These are phyloP conservation scores for Silene conica DNA, from an alignment of 148 eudicot genomes.

Conservation along the genomic window DNA sequence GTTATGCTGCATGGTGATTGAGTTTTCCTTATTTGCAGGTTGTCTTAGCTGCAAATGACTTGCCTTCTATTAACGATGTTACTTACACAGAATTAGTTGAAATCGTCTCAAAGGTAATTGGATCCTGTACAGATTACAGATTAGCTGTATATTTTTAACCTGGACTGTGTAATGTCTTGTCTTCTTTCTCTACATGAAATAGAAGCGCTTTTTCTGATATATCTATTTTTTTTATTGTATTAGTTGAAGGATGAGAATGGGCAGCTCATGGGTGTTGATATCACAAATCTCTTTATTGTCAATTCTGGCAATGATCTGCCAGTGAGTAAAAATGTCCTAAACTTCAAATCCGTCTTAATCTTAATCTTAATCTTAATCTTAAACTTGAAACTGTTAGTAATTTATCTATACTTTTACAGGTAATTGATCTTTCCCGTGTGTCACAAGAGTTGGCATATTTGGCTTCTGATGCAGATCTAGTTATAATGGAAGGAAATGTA, in stretches of 20 bases:
- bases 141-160: neutral
- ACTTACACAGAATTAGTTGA: constrained; percentile 78
- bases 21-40: constrained; percentile 49
- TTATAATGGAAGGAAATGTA: constrained; percentile 96
- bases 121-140: neutral
- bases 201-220: constrained; percentile 5
- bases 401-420: constrained; percentile 42
- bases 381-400: constrained; percentile 5
- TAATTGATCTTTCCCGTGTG: constrained; percentile 81
- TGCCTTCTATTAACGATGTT: constrained; percentile 93
- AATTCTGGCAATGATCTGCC: constrained; percentile 99
- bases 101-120: constrained; percentile 66
- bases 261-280: constrained; percentile 76
- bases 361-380: neutral
- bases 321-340: constrained; percentile 45
- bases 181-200: neutral
- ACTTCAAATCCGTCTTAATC: neutral
- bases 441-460: constrained; percentile 92
- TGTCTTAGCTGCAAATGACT: constrained; percentile 92
- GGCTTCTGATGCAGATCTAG: constrained; percentile 89
- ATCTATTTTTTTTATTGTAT: neutral
- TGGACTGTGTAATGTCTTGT: neutral
- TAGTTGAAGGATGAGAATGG: constrained; percentile 93
- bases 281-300: constrained; percentile 74
- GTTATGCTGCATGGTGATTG: neutral